phyloP scores from a whole-genome alignment of 148 eudicot genomes.

The Nepenthes gracilis region DNA sequence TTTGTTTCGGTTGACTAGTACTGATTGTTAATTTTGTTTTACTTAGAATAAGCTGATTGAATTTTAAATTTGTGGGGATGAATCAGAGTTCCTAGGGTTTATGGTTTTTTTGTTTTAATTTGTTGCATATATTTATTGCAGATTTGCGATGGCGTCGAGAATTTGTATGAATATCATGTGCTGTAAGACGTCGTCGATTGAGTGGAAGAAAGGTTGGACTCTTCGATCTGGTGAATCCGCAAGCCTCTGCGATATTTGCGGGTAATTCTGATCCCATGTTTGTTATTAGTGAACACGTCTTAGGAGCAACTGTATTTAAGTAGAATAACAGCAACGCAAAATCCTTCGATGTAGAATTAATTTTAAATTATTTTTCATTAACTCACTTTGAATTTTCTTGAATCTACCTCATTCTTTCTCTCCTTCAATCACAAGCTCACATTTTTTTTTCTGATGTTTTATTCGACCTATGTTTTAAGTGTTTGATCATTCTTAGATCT shows the following conservation, averaged over 20 bases:
- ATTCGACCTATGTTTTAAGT: too few species aligned
- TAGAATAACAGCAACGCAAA: too few species aligned
- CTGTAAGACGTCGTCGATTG: constrained; percentile 38
- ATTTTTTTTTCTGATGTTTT: too few species aligned
- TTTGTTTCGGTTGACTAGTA: not conserved
- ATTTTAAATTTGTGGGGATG: not conserved
- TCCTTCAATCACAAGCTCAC: too few species aligned
- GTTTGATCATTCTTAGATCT: too few species aligned
- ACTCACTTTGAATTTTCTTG: too few species aligned
- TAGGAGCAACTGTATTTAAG: too few species aligned
- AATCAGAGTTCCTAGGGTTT: constrained; percentile 6
- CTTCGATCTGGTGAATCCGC: constrained; percentile 81
- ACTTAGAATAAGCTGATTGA: not conserved
- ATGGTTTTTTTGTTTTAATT: not conserved
- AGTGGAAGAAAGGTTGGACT: constrained; percentile 77
- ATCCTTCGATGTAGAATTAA: too few species aligned
- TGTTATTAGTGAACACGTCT: too few species aligned
- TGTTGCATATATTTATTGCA: not conserved
- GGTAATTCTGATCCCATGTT: constrained; percentile 23
- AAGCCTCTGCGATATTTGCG: constrained; percentile 73
- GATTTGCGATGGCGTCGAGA: constrained; percentile 29
- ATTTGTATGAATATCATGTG: constrained; percentile 71
- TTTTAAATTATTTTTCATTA: too few species aligned
- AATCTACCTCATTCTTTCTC: too few species aligned
- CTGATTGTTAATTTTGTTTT: constrained; percentile 3